Percentiles rank a stretch among this genome's conserved stretches.
These are phyloP conservation scores for Fusarium gaditjirri DNA, from an alignment of 2,329 filamentous ascomycete genomes.

Conservation along the genomic window DNA sequence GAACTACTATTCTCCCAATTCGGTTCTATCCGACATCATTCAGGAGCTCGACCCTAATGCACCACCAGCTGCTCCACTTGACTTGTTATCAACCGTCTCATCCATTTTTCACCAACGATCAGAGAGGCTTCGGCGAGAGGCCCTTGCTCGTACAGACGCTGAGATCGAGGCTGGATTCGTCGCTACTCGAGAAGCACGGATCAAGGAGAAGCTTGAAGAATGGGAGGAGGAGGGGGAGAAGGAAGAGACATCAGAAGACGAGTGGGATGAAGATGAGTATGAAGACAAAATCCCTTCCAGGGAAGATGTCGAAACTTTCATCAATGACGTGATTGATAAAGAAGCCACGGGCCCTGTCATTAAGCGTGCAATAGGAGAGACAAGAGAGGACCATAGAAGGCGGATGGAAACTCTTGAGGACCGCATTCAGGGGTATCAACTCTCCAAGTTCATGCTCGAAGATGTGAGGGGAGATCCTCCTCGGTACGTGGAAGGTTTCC, in stretches of 20 bases:
- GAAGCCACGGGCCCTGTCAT: conserved; percentile 9
- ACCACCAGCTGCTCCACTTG: conserved; percentile 14
- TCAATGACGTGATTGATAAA: conserved; percentile 13
- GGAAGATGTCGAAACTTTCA: conserved; percentile 17
- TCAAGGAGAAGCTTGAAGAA: neutral
- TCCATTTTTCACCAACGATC: conserved; percentile 10
- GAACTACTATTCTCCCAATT: neutral
- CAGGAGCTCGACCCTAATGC: neutral
- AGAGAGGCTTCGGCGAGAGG: neutral
- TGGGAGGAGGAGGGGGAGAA: neutral
- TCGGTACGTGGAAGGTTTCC: conserved; percentile 46
- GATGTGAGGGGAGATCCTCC: conserved; percentile 8
- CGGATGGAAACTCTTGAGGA: conserved; percentile 30
- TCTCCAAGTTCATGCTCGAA: conserved; percentile 3
- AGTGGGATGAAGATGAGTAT: neutral
- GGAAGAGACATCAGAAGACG: neutral
- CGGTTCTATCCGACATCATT: neutral
- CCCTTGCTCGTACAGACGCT: neutral
- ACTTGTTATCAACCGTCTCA: conserved; percentile 23
- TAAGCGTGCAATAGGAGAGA: conserved; percentile 3
- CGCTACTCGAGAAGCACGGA: neutral
- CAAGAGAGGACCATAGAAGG: neutral
- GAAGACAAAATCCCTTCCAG: neutral
- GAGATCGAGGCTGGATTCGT: neutral
- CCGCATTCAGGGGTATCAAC: conserved; percentile 11